These are phyloP conservation scores for Monosiga brevicollis DNA, from an alignment of 78 protist genomes.

Conservation along the genomic window DNA sequence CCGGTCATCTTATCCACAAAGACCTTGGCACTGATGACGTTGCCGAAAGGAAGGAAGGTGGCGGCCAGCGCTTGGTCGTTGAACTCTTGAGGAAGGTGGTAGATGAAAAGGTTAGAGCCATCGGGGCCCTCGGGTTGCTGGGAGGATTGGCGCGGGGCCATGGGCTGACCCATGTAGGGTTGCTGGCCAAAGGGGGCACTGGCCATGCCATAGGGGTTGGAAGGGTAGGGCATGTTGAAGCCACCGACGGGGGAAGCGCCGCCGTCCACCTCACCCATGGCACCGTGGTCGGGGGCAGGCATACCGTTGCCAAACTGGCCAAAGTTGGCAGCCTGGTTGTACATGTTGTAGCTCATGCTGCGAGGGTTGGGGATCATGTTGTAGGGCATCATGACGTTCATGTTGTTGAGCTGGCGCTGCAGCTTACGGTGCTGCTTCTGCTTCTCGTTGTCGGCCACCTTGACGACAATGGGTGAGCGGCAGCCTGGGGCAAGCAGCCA, in stretches of 20 bases:
- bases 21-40: conserved; percentile 55
- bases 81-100: conserved; percentile 58
- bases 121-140: conserved; percentile 37
- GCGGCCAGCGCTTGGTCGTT: conserved; percentile 36
- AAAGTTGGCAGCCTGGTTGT: not conserved
- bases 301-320: too few species aligned
- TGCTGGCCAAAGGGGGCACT: not conserved
- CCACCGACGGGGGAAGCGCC: too few species aligned
- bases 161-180: not conserved
- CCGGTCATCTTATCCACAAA: conserved; percentile 58
- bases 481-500: not conserved
- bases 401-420: not conserved
- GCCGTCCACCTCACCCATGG: not conserved
- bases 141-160: not conserved
- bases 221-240: too few species aligned
- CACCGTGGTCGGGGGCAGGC: not conserved
- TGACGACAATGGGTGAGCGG: conserved; percentile 43
- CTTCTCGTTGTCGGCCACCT: conserved; percentile 63
- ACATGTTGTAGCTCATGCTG: not conserved
- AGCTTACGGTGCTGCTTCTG: conserved; percentile 7
- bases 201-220: too few species aligned
- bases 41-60: conserved; percentile 56
- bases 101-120: conserved; percentile 62
- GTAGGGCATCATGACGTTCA: too few species aligned
- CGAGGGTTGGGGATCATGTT: not conserved